phyloP scores from a whole-genome alignment of 768 basidiomycete species.

The Lyophyllum semitale region DNA sequence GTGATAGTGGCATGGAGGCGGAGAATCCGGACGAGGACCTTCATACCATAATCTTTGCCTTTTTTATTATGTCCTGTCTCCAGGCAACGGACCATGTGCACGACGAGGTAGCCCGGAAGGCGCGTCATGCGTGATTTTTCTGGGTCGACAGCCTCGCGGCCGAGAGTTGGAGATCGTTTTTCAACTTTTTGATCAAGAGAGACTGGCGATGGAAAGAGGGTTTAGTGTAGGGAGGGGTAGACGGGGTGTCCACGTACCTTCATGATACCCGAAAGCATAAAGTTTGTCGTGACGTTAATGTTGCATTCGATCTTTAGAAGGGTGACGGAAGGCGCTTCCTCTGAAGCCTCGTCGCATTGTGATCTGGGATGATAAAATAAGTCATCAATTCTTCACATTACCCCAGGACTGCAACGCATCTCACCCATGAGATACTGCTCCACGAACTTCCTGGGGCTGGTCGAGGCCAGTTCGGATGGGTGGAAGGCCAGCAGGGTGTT shows the following conservation, averaged over 20 bases:
- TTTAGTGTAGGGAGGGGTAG: too few relatives aligned
- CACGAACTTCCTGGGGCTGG: constrained; percentile 60
- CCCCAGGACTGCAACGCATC: constrained; percentile 42
- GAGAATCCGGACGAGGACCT: not conserved
- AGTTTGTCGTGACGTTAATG: constrained; percentile 85
- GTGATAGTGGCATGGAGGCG: not conserved
- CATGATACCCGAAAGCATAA: constrained; percentile 82
- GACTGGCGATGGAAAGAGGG: too few relatives aligned
- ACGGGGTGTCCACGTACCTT: constrained; percentile 54
- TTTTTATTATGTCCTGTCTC: constrained; percentile 87
- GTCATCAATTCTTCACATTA: not conserved
- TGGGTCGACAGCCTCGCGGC: constrained; percentile 79
- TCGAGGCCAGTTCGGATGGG: constrained; percentile 21
- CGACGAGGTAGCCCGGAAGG: constrained; percentile 80
- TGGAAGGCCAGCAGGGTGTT: constrained; percentile 59
- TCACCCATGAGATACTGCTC: constrained; percentile 82
- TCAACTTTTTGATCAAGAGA: constrained; percentile 83
- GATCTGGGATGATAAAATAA: constrained; percentile 46
- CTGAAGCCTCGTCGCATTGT: constrained; percentile 78
- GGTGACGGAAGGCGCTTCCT: constrained; percentile 66
- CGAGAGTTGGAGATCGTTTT: constrained; percentile 80
- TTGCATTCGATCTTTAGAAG: constrained; percentile 92
- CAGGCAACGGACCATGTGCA: constrained; percentile 98
- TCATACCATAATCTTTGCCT: constrained; percentile 94
- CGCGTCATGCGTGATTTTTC: constrained; percentile 81